Conservation (phyloP, 2,329 filamentous ascomycete genomes). For the Tolypocladium tundrense region DNA sequence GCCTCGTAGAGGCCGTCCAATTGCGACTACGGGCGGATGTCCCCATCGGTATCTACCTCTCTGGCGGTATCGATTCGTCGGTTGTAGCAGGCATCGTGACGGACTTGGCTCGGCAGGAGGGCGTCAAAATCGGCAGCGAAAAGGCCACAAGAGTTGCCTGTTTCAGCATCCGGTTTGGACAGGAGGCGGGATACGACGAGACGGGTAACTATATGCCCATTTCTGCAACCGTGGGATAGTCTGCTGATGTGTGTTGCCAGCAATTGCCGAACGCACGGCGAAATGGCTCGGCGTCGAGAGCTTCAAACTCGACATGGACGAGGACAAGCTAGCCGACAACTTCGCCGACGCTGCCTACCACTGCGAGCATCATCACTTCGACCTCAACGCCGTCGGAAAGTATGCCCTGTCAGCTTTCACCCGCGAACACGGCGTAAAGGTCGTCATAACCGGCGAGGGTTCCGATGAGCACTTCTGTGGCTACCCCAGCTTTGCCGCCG, state of each 20-base stretch:
- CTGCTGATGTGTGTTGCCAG: conserved; percentile 15
- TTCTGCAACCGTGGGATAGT: background rate
- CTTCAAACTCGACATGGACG: conserved; percentile 14
- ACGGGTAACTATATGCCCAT: background rate
- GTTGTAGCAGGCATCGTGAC: conserved; percentile 45
- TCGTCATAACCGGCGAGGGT: conserved; percentile 42
- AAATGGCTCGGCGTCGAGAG: conserved; percentile 20
- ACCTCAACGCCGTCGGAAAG: conserved; percentile 43
- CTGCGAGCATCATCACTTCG: conserved; percentile 23
- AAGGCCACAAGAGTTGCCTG: conserved; percentile 18
- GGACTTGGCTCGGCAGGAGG: conserved; percentile 35
- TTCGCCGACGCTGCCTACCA: conserved; percentile 21
- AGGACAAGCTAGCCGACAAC: conserved; percentile 15
- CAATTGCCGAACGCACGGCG: conserved; percentile 21
- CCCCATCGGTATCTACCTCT: conserved; percentile 45
- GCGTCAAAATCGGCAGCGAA: conserved; percentile 34
- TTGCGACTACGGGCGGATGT: conserved; percentile 46
- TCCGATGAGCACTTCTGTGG: conserved; percentile 45
- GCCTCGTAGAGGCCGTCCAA: conserved; percentile 39
- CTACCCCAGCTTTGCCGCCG: conserved; percentile 34
- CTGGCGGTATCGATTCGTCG: conserved; percentile 48
- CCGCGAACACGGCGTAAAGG: conserved; percentile 36
- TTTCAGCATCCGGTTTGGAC: conserved; percentile 39
- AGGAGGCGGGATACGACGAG: conserved; percentile 12
- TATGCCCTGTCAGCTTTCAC: conserved; percentile 36